Percentiles rank a stretch among this genome's conserved stretches.
Evolutionary conservation across 2,329 filamentous ascomycete species (phyloP).

Genomic region (Fusarium solani-melongenae): DNA sequence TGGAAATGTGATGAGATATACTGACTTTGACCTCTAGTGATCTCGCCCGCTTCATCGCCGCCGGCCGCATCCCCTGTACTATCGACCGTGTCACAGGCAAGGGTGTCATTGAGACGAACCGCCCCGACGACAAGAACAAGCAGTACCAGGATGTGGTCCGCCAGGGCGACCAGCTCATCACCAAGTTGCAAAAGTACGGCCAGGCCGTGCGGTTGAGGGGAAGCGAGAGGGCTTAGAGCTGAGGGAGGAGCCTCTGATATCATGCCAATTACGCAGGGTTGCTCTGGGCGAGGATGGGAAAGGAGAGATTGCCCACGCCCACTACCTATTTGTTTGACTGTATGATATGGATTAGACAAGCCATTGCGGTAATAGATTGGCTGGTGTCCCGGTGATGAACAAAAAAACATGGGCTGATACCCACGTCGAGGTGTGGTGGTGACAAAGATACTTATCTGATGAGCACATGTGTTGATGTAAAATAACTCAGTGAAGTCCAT

Average conservation of each 20-base stretch:
- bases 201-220: conserved; percentile 94
- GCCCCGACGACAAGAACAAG: conserved; percentile 99
- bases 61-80: conserved; percentile 92
- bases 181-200: conserved; percentile 98
- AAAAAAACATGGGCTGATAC: conserved; percentile 24
- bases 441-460: conserved; percentile 4
- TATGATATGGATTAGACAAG: conserved; percentile 47
- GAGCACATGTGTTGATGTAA: not conserved
- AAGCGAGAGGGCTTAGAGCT: conserved; percentile 80
- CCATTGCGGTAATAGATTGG: conserved; percentile 38
- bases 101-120: conserved; percentile 97
- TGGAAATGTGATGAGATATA: not conserved
- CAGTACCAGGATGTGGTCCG: conserved; percentile 98
- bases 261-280: conserved; percentile 19
- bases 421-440: conserved; percentile 14
- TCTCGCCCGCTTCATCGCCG: conserved; percentile 96
- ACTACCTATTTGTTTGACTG: conserved; percentile 39
- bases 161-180: conserved; percentile 97
- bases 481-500: not conserved
- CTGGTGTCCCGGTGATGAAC: conserved; percentile 35
- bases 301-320: conserved; percentile 28
- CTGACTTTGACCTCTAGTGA: conserved; percentile 67
- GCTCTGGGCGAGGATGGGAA: conserved; percentile 6
- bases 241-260: conserved; percentile 1
- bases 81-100: conserved; percentile 97